phyloP scores from a whole-genome alignment of 2,329 filamentous ascomycete species.

The Beauveria pseudobassiana region DNA sequence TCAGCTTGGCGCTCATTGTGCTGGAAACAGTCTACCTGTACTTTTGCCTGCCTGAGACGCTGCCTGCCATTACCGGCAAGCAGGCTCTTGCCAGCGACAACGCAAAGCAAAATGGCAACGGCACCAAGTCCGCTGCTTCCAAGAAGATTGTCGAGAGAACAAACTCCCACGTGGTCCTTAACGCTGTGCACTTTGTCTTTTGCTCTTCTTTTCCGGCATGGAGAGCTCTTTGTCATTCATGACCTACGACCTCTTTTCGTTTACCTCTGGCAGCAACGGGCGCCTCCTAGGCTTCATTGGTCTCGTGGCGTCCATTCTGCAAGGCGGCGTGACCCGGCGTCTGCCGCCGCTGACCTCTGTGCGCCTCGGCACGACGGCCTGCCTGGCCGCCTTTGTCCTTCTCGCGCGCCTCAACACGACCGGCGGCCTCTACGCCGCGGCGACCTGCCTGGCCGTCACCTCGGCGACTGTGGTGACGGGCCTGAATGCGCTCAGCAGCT shows the following conservation, averaged over 20 bases:
- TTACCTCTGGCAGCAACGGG: conserved; percentile 72
- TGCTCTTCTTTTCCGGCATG: conserved; percentile 96
- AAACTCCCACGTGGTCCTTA: conserved; percentile 77
- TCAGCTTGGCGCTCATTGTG: conserved; percentile 78
- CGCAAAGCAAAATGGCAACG: conserved; percentile 15
- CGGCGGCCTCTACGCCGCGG: conserved; percentile 68
- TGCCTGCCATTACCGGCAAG: conserved; percentile 48
- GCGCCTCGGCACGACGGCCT: conserved; percentile 69
- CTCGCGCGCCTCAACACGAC: conserved; percentile 64
- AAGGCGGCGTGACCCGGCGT: conserved; percentile 83
- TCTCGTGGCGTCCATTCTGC: conserved; percentile 82
- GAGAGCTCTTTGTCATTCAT: conserved; percentile 97
- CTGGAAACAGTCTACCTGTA: conserved; percentile 86
- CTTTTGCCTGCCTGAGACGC: conserved; percentile 75
- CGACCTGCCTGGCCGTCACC: conserved; percentile 77
- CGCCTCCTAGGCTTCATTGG: conserved; percentile 85
- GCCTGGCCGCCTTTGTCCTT: conserved; percentile 71
- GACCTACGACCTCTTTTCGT: conserved; percentile 89
- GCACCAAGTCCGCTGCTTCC: conserved; percentile 17
- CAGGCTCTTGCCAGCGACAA: conserved; percentile 14
- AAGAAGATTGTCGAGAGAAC: conserved; percentile 43
- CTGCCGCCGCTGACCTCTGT: conserved; percentile 75
- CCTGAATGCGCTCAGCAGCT: conserved; percentile 83
- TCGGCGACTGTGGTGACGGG: conserved; percentile 93
- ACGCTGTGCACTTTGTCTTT: conserved; percentile 77